Conservation (phyloP, 2,329 filamentous ascomycete species). For the Berkeleyomyces rouxiae region DNA sequence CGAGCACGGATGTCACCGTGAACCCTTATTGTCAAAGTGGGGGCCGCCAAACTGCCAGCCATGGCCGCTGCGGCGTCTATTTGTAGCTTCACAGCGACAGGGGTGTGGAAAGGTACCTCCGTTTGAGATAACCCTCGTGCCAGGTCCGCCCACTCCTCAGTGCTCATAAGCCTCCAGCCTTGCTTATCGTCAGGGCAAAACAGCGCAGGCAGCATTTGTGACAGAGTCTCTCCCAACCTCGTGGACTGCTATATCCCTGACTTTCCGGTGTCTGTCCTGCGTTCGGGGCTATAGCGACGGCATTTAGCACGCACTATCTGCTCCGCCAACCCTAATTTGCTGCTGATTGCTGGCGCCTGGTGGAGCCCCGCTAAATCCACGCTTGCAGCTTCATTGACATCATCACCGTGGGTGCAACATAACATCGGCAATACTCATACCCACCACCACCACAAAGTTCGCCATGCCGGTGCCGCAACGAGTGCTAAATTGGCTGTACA, state of each 20-base stretch:
- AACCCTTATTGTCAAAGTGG: not conserved
- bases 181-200: not conserved
- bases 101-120: not conserved
- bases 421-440: not conserved
- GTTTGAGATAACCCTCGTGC: not conserved
- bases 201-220: not conserved
- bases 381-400: not conserved
- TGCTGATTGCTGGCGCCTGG: not conserved
- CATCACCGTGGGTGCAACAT: not conserved
- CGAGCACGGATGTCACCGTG: not conserved
- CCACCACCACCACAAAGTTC: conserved; percentile 7
- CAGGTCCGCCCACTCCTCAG: not conserved
- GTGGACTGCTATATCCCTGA: not conserved
- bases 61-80: not conserved
- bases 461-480: conserved; percentile 66
- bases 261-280: not conserved
- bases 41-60: not conserved
- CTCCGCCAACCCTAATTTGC: not conserved
- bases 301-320: not conserved
- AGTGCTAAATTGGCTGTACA: conserved; percentile 89
- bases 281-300: not conserved
- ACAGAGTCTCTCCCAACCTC: not conserved
- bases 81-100: not conserved
- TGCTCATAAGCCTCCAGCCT: not conserved
- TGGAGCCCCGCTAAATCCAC: not conserved